Percentiles rank a stretch among this genome's conserved stretches.
Conservation (phyloP, 768 basidiomycete species). For the Trametes sanguinea region DNA sequence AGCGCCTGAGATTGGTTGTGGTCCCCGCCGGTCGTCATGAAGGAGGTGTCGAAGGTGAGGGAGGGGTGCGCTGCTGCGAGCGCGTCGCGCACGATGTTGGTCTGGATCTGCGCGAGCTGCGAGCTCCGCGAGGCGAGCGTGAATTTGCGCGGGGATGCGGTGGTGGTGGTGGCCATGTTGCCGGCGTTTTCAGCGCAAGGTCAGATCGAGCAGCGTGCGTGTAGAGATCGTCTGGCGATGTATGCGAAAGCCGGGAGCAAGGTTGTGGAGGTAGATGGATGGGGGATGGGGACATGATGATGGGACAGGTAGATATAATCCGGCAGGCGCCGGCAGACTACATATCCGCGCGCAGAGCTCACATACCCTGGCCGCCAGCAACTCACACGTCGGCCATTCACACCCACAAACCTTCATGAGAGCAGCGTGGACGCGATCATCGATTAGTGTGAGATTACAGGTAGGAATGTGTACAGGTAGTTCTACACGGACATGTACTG, state of each 20-base stretch:
- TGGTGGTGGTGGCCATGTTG: not conserved
- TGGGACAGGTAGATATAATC: conserved; percentile 4
- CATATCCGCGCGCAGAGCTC: not conserved
- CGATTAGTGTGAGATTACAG: conserved; percentile 6
- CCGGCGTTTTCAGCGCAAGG: not conserved
- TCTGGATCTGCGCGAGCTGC: conserved; percentile 88
- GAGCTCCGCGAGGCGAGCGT: conserved; percentile 85
- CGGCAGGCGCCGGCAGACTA: conserved; percentile 12
- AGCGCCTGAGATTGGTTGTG: conserved; percentile 86
- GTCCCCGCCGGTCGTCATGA: conserved; percentile 79
- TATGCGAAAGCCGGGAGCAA: not conserved
- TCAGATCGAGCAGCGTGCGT: not conserved
- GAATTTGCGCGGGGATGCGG: conserved; percentile 47
- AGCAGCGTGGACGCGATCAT: not conserved
- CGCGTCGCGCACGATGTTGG: conserved; percentile 70
- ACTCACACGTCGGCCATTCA: not conserved
- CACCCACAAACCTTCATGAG: conserved; percentile 1
- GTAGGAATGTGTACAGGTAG: conserved; percentile 20
- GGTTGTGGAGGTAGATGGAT: not conserved
- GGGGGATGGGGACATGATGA: not conserved
- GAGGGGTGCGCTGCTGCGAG: conserved; percentile 60
- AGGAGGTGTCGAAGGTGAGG: conserved; percentile 50
- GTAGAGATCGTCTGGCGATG: not conserved
- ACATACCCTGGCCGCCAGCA: not conserved
- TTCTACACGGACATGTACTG: conserved; percentile 76